phyloP scores from a whole-genome alignment of 768 basidiomycete species.

The Tylopilus intermedius region DNA sequence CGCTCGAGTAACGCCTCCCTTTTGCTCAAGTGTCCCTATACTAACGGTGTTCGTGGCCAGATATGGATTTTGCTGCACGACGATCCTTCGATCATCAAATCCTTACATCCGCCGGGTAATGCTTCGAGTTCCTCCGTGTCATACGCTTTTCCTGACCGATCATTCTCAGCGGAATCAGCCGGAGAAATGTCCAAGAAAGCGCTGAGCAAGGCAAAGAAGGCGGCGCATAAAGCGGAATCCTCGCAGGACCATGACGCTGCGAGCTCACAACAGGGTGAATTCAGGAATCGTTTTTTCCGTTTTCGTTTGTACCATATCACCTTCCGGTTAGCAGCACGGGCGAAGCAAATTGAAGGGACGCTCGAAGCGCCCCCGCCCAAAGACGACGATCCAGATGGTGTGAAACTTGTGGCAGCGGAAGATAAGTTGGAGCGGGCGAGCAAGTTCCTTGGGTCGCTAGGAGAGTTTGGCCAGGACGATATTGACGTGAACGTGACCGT shows the following conservation, averaged over 20 bases:
- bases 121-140: slow-evolving; percentile 19
- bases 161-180: slow-evolving; percentile 9
- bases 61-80: slow-evolving; percentile 74
- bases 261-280: slow-evolving; percentile 58
- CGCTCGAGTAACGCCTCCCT: slow-evolving; percentile 46
- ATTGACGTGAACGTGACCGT: slow-evolving; percentile 68
- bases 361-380: slow-evolving; percentile 50
- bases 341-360: slow-evolving; percentile 54
- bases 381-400: slow-evolving; percentile 84
- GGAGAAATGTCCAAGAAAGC: slow-evolving; percentile 61
- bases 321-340: slow-evolving; percentile 21
- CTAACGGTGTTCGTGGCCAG: slow-evolving; percentile 33
- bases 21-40: slow-evolving; percentile 10
- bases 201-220: slow-evolving; percentile 83
- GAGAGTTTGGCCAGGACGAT: slow-evolving; percentile 44
- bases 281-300: slow-evolving; percentile 10
- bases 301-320: slow-evolving; percentile 11
- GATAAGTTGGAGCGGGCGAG: slow-evolving; percentile 74
- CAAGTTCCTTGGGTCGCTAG: slow-evolving; percentile 63
- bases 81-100: slow-evolving; percentile 56
- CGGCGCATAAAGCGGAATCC: slow-evolving; percentile 54
- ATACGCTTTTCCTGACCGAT: slow-evolving; percentile 19
- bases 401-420: slow-evolving; percentile 55
- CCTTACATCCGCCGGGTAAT: slow-evolving; percentile 35
- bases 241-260: slow-evolving; percentile 34